Evolutionary conservation across 23 red algal genomes (phyloP).

Genomic region (Gracilaria vermiculophylla): DNA sequence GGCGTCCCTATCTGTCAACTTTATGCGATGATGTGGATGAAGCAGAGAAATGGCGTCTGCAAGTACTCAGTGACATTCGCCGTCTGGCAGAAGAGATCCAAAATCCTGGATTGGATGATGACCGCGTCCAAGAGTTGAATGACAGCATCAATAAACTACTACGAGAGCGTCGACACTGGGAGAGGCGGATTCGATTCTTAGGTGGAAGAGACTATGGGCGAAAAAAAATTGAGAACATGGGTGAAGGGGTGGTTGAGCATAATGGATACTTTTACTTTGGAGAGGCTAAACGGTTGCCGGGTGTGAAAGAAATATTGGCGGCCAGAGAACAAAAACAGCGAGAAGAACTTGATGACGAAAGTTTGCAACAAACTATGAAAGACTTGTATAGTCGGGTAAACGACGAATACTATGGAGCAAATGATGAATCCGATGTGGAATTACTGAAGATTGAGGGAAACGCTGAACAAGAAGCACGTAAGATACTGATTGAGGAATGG

Average conservation of each 20-base stretch:
- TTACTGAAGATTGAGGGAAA: slow-evolving; percentile 15
- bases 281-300: slow-evolving; percentile 29
- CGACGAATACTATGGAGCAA: slow-evolving; percentile 30
- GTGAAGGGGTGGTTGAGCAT: slow-evolving; percentile 25
- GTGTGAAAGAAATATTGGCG: slow-evolving; percentile 29
- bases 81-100: slow-evolving; percentile 72
- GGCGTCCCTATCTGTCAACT: slow-evolving; percentile 73
- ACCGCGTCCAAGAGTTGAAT: slow-evolving; percentile 57
- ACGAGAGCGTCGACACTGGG: slow-evolving; percentile 81
- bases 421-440: neutral
- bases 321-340: neutral
- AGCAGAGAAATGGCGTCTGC: slow-evolving; percentile 74
- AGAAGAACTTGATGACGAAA: slow-evolving; percentile 12
- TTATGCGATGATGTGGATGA: slow-evolving; percentile 78
- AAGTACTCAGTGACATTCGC: slow-evolving; percentile 73
- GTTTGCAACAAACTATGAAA: slow-evolving; percentile 11
- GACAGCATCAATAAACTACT: slow-evolving; percentile 74
- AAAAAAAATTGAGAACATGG: neutral
- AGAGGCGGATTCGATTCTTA: slow-evolving; percentile 58
- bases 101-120: slow-evolving; percentile 52
- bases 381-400: slow-evolving; percentile 10
- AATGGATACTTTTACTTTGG: slow-evolving; percentile 67
- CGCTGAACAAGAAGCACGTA: slow-evolving; percentile 18
- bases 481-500: slow-evolving; percentile 20
- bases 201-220: slow-evolving; percentile 56